phyloP scores from a whole-genome alignment of 2,329 filamentous ascomycete species.

The Beauveria pseudobassiana region DNA sequence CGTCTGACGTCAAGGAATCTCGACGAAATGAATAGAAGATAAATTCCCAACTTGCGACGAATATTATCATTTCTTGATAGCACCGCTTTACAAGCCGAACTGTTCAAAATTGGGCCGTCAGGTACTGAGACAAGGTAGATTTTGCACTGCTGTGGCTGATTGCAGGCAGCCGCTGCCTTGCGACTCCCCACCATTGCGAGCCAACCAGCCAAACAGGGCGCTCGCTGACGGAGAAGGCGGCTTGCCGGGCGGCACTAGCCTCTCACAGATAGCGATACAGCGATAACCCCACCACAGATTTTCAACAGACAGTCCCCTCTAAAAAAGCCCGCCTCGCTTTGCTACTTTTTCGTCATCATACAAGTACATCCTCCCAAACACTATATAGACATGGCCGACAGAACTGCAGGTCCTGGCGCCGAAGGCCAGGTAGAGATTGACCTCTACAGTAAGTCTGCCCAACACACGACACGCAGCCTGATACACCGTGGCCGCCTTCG shows the following conservation, averaged over 20 bases:
- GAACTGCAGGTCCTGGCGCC: slow-evolving; percentile 4
- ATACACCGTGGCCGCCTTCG: not conserved
- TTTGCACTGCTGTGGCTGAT: no score
- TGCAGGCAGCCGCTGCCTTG: no score
- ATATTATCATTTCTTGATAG: no score
- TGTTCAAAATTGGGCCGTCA: no score
- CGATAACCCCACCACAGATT: slow-evolving; percentile 12
- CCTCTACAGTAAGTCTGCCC: slow-evolving; percentile 46
- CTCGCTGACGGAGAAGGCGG: not conserved
- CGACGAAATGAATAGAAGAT: not conserved
- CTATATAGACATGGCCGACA: slow-evolving; percentile 5
- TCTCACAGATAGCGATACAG: slow-evolving; percentile 3
- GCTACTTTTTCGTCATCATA: slow-evolving; percentile 4
- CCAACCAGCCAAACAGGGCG: not conserved
- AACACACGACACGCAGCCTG: not conserved
- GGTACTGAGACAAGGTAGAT: no score
- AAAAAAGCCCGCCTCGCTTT: slow-evolving; percentile 4
- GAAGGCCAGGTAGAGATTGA: slow-evolving; percentile 39
- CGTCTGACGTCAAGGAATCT: not conserved
- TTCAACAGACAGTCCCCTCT: slow-evolving; percentile 9
- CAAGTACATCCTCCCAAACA: not conserved
- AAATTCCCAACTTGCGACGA: no score
- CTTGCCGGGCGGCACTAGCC: no score
- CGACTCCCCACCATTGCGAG: not conserved
- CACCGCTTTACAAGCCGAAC: no score